Base-by-base conservation (phyloP, 371 early-diverging fungal species). In the Apophysomyces elegans region DNA sequence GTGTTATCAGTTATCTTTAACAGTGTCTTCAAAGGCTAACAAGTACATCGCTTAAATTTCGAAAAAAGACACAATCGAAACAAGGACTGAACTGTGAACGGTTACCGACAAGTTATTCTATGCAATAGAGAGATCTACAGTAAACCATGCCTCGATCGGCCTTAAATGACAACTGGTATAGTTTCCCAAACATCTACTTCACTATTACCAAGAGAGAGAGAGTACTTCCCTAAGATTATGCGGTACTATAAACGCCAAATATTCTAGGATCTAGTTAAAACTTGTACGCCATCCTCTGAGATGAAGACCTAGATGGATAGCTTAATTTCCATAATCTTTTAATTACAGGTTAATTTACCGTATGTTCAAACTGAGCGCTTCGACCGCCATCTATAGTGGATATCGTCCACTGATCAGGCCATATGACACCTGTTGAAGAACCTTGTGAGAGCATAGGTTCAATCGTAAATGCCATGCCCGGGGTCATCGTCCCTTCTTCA, bases 361-460 rank as follows among this genome's bases (percentile, higher is more conserved):
- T 88, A 67, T 94, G 93, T 72, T 94, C 96, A 76, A 92, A 96
- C 78, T 97, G 97, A 1, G 95, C 94, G 63, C 94, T 91, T 63
- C 94, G 81, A 12, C 92, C 92, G 16, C 95, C 95, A 70, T 95
- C 95, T 2, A 73, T 69, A 0, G 96, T 93, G 1, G 86, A 78
- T 13, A 90, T 88, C 0, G 96, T 96, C 96, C 96, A 96, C 62
- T 86, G 81, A 69, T 96, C 96, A 5, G 94, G 94, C 94, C 94
- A 95, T 72, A 84, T 84, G 5, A 90, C 70, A 41, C 89, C 89
- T 1, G 76, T 72, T 5, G 89, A 76, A 16, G 75, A 73, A 26
- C 96, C 96, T 74, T 95, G 93, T 66, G 90, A 91, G 61, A 96
- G 73, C 65, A 94, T 90, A 0, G 96, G 96, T 75, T 65, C 93